Conservation (phyloP, 495 filamentous ascomycete species). For the Neurospora sp. region DNA sequence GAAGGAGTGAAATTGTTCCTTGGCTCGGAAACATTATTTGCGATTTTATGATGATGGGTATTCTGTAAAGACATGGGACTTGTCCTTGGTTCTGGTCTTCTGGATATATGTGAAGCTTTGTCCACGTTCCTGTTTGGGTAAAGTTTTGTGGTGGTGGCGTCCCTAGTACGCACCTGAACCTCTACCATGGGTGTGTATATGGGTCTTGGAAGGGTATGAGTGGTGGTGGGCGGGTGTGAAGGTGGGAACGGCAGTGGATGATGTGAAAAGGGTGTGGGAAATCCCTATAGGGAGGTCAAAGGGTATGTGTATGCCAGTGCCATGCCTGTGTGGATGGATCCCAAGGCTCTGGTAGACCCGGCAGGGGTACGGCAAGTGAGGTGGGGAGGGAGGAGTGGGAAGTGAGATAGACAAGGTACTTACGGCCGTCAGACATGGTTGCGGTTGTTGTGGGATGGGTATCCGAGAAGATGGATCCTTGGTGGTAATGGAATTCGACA, state of each 20-base stretch:
- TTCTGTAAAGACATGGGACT: background rate
- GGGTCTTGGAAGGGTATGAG: background rate
- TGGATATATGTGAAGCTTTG: background rate
- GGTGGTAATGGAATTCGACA: background rate
- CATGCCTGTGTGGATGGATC: background rate
- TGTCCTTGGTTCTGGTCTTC: background rate
- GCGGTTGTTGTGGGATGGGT: background rate
- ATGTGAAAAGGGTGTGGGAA: background rate
- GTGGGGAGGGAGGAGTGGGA: background rate
- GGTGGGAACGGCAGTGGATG: background rate
- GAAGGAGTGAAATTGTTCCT: background rate
- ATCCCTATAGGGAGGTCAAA: background rate
- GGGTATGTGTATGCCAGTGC: background rate
- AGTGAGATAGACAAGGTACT: slow-evolving; percentile 3
- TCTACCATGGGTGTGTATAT: background rate
- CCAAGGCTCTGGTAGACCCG: background rate
- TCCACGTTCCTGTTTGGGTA: background rate
- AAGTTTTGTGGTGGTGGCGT: background rate
- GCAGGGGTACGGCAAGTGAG: background rate
- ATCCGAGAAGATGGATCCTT: background rate
- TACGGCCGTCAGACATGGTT: slow-evolving; percentile 27
- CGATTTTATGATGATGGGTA: background rate
- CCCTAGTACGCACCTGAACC: background rate
- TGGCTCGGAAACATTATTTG: background rate
- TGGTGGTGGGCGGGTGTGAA: background rate